A percentile compares a stretch with the other conserved stretches of the same genome.
phyloP scores from a whole-genome alignment of 1,284 basidiomycete genomes.

The Ustilago nuda region DNA sequence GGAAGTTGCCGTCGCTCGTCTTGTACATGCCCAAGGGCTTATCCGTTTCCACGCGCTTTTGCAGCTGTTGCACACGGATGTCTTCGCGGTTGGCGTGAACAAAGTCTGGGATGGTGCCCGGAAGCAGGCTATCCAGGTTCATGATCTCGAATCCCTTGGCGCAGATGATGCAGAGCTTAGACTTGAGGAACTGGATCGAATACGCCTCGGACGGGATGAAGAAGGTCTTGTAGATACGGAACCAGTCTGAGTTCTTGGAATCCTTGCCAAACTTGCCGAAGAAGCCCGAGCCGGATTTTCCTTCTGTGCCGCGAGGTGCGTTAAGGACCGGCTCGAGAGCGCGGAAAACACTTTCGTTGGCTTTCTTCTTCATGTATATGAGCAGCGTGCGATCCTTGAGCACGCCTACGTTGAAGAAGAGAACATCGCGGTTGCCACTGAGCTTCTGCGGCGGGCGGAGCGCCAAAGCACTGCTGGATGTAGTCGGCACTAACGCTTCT shows the following conservation, averaged over 20 bases:
- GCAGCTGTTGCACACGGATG: conserved; percentile 77
- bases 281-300: conserved; percentile 75
- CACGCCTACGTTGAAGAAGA: conserved; percentile 92
- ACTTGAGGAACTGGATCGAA: conserved; percentile 88
- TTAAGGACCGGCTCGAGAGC: conserved; percentile 90
- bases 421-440: conserved; percentile 87
- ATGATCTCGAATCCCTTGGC: conserved; percentile 92
- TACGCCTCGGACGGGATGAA: conserved; percentile 89
- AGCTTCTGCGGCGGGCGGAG: conserved; percentile 79
- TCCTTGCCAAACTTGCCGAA: conserved; percentile 79
- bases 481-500: conserved; percentile 91
- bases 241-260: conserved; percentile 86
- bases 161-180: conserved; percentile 89
- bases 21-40: conserved; percentile 93
- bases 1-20: conserved; percentile 80
- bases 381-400: conserved; percentile 86
- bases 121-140: conserved; percentile 82
- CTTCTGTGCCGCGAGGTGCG: conserved; percentile 79
- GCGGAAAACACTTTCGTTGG: conserved; percentile 89
- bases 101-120: conserved; percentile 80
- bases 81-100: conserved; percentile 77
- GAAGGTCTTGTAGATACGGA: conserved; percentile 90
- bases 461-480: conserved; percentile 72
- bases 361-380: conserved; percentile 94
- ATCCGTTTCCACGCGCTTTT: conserved; percentile 81